Evolutionary conservation across 331 rosid species (phyloP), one percentile per base, ranked within the genome.

Genomic region (Rosa hybrid): DNA sequence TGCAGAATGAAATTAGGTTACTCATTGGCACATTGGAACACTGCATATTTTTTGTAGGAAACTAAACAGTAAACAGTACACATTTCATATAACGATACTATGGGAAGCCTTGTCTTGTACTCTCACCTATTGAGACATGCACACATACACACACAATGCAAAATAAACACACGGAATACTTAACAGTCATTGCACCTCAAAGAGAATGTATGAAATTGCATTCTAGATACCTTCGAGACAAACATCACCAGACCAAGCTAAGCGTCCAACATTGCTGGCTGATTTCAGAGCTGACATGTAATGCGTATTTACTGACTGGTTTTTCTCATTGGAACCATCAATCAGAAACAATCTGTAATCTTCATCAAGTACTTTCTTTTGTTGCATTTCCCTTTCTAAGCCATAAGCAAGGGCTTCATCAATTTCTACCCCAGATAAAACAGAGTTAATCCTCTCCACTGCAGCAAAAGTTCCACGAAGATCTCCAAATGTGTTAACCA

Each of bases 361-460:
- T 23, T 90, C 96, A 81, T 91, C 86, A 17, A 49, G 85, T 62
- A 77, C 64, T 65, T 85, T 88, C 81, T 87, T 91, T 83, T 89
- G 91, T 80, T 84, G 85, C 86, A 95, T 85, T 85, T 96, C 96
- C 90, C 90, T 90, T 88, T 93, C 92, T 83, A 96, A 87, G 84
- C 99, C 96, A 84, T 88, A 86, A 80, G 99, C 99, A 67, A 96
- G 98, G 81, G 99, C 81, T 63, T 90, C 93, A 80, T 96, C 99
- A 84, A 93, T 85, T 81, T 91, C 96, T 77, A 85, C 89, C 68
- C 87, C 97, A 67, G 94, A 87, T 67, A 96, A 89, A 80, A 96
- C 88, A 72, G 94, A 86, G 88, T 96, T 96, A 77, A 96, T 96
- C 90, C 99, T 96, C 82, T 96, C 99, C 75, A 91, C 91, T 67